Conservation (phyloP, 2,329 filamentous ascomycete species). For the Xylaria sp. region DNA sequence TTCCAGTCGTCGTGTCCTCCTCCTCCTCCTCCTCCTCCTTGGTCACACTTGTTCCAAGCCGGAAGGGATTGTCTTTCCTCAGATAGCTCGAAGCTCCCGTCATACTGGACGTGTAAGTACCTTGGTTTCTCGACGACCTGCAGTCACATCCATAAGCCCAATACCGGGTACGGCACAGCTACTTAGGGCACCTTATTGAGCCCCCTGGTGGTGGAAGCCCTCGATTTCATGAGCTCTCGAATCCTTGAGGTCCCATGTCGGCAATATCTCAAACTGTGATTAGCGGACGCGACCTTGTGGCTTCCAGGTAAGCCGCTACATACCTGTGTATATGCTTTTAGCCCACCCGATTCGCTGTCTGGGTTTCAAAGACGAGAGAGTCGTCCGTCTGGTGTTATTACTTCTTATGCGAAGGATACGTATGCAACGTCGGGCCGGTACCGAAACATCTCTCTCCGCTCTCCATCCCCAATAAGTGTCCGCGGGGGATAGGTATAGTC, state of each 20-base stretch:
- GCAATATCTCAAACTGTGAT: slow-evolving; percentile 14
- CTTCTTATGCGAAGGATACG: slow-evolving; percentile 14
- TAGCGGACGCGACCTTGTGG: slow-evolving; percentile 12
- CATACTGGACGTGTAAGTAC: too few relatives aligned
- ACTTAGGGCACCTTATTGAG: too few relatives aligned
- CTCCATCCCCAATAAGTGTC: slow-evolving; percentile 2
- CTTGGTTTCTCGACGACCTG: neutral
- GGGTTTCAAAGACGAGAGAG: slow-evolving; percentile 2
- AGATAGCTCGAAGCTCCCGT: too few relatives aligned
- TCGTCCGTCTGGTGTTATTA: slow-evolving; percentile 4
- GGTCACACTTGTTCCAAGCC: neutral
- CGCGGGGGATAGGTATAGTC: neutral
- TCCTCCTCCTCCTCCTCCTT: too few relatives aligned
- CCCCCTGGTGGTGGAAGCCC: too few relatives aligned
- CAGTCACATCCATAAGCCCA: neutral
- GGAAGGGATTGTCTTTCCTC: neutral
- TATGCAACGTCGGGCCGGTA: slow-evolving; percentile 16
- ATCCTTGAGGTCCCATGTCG: too few relatives aligned
- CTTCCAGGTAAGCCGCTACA: slow-evolving; percentile 21
- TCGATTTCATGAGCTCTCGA: too few relatives aligned
- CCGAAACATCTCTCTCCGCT: slow-evolving; percentile 8
- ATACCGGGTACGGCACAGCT: neutral
- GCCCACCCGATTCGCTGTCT: slow-evolving; percentile 6
- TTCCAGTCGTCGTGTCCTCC: neutral
- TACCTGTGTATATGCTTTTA: slow-evolving; percentile 13